Evolutionary conservation across 1,284 basidiomycete species (phyloP), one percentile per base, ranked within the genome.

Genomic region (Puccinia novopanici): DNA sequence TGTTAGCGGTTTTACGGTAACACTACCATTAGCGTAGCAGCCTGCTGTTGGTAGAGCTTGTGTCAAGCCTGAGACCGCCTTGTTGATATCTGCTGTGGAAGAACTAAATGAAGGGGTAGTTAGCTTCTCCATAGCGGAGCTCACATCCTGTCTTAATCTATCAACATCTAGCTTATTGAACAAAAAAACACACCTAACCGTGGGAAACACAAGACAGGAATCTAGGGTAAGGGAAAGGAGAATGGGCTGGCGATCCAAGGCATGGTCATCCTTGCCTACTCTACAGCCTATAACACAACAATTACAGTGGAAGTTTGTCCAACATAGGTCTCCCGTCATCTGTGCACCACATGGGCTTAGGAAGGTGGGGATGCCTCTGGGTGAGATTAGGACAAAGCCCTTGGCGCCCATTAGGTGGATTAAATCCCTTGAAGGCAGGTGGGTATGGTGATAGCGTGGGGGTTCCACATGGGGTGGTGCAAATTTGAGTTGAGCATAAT

Each of bases 171-270:
- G 10, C n/a, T 40, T 42, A 1, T 34, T 19, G 5, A 67, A 3
- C 2, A 10, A 10, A n/a, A 55, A 40, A 0, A n/a, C 67, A 9
- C 22, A 40, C 10, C 12, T 55, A 15, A 30, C 15, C 10, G 12
- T 15, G 15, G 45, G 12, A 52, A 13, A 2, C 17, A 34, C n/a
- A 24, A 34, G 19, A 34, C 57, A 22, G 6, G 34, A 15, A 2
- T 19, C 9, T 4, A 45, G 10, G 19, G 52, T 57, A 6, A 73
- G 52, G n/a, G 24, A 19, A 17, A 48, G 34, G 30, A 24, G 74
- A 10, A 77, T 54, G 17, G 75, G 61, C 45, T 77, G 75, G 34
- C 70, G 75, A n/a, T 77, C 75, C 4, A 65, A 77, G 15, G 34
- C 13, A 37, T 77, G 75, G 34, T 67, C 70, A 52, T 77, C 30